Evolutionary conservation across 768 basidiomycete genomes (phyloP).

Genomic region (Trametes coccinea): DNA sequence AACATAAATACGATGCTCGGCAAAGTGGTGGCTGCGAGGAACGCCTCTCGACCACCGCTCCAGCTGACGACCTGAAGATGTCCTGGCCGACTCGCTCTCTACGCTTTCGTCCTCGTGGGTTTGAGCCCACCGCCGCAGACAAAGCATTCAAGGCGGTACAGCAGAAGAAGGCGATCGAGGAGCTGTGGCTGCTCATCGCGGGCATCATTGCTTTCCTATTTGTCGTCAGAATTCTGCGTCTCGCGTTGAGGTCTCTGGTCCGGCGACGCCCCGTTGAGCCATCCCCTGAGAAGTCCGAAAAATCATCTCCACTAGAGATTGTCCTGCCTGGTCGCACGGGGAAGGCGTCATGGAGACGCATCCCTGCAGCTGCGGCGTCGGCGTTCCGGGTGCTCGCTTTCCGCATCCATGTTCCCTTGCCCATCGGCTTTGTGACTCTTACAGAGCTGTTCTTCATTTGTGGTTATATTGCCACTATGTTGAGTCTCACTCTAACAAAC

Average conservation of each 20-base stretch:
- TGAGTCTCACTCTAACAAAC: constrained; percentile 45
- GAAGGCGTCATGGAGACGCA: constrained; percentile 31
- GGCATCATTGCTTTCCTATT: constrained; percentile 40
- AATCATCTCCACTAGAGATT: constrained; percentile 8
- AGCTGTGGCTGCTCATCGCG: constrained; percentile 44
- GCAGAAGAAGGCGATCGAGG: constrained; percentile 39
- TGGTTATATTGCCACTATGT: constrained; percentile 46
- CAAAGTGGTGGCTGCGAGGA: constrained; percentile 1
- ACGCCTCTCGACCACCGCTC: constrained; percentile 9
- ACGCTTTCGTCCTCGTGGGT: constrained; percentile 17
- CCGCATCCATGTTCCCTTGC: constrained; percentile 48
- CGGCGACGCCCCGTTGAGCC: not conserved
- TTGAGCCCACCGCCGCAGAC: constrained; percentile 36
- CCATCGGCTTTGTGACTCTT: constrained; percentile 39
- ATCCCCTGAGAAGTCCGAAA: constrained; percentile 15
- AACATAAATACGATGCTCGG: constrained; percentile 17
- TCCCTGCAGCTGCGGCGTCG: constrained; percentile 41
- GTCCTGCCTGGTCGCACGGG: constrained; percentile 21
- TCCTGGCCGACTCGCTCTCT: constrained; percentile 6
- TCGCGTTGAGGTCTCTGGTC: constrained; percentile 13
- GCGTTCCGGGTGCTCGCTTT: constrained; percentile 51
- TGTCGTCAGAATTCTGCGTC: constrained; percentile 32
- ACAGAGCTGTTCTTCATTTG: constrained; percentile 49
- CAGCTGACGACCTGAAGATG: constrained; percentile 4
- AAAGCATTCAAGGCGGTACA: constrained; percentile 36